These are phyloP conservation scores for Mrakia hoshinonis DNA, from an alignment of 768 basidiomycete genomes.

Conservation along the genomic window DNA sequence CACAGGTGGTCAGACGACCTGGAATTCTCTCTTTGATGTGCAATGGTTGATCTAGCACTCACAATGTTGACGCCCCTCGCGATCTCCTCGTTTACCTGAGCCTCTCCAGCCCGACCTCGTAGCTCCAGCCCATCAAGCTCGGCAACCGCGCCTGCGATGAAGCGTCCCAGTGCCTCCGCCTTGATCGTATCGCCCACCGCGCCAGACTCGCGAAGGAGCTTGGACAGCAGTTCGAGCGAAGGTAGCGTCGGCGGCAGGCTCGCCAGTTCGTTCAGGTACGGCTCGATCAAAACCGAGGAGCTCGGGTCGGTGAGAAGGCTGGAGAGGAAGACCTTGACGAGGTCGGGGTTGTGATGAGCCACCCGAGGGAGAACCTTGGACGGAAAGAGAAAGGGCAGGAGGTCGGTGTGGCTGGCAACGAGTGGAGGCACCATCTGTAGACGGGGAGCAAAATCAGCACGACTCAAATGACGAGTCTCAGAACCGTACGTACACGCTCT, in stretches of 20 bases:
- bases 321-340: background rate
- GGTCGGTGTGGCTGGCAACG: background rate
- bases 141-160: background rate
- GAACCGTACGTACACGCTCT: background rate
- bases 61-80: background rate
- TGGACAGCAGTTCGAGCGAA: slow-evolving; percentile 14
- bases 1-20: background rate
- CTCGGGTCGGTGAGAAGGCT: background rate
- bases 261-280: slow-evolving; percentile 2
- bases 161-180: slow-evolving; percentile 1
- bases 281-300: background rate
- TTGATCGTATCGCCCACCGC: background rate
- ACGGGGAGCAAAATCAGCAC: background rate
- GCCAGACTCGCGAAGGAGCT: background rate
- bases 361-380: background rate
- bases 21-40: too few species aligned
- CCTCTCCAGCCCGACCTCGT: background rate
- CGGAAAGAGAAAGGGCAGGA: slow-evolving; percentile 6
- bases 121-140: slow-evolving; percentile 1
- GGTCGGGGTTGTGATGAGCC: slow-evolving; percentile 5
- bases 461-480: too few species aligned
- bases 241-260: background rate
- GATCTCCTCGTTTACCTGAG: background rate
- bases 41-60: background rate
- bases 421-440: background rate